A percentile compares a stretch with the other conserved stretches of the same genome.
These are phyloP conservation scores for Starmerella lactis-condensi DNA, from an alignment of 805 yeast genomes.

Conservation along the genomic window DNA sequence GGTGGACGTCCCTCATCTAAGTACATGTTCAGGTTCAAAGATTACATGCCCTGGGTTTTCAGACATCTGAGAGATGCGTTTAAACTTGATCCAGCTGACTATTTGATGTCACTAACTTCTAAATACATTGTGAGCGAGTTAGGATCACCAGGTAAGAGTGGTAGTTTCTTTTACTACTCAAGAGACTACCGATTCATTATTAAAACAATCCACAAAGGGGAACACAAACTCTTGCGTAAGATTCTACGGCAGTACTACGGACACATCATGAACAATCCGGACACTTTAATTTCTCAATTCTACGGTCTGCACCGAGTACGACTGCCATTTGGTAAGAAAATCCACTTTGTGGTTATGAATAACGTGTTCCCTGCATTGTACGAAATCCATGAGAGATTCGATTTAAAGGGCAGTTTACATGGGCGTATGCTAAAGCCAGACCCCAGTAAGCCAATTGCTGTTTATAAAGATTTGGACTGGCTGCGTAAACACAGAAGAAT, in stretches of 20 bases:
- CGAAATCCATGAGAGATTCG: slow-evolving; percentile 69
- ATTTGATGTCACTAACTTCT: slow-evolving; percentile 77
- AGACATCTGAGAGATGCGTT: slow-evolving; percentile 63
- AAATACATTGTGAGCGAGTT: slow-evolving; percentile 79
- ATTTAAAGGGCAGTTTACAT: slow-evolving; percentile 80
- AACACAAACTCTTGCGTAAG: slow-evolving; percentile 63
- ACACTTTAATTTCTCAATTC: slow-evolving; percentile 82
- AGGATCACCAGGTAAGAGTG: slow-evolving; percentile 93
- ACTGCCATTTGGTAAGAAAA: slow-evolving; percentile 65
- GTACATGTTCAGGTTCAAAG: slow-evolving; percentile 91
- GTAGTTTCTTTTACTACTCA: slow-evolving; percentile 88
- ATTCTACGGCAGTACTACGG: slow-evolving; percentile 57
- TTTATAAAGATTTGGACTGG: slow-evolving; percentile 82
- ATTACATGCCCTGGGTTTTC: slow-evolving; percentile 86
- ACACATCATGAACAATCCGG: slow-evolving; percentile 69
- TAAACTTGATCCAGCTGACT: slow-evolving; percentile 90
- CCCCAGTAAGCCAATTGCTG: slow-evolving; percentile 22
- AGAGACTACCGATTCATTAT: slow-evolving; percentile 86
- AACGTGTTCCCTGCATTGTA: slow-evolving; percentile 87
- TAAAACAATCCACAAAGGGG: slow-evolving; percentile 86
- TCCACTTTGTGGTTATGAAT: slow-evolving; percentile 91
- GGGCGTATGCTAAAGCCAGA: slow-evolving; percentile 35
- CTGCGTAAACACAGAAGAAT: slow-evolving; percentile 44
- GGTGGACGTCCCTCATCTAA: slow-evolving; percentile 83
- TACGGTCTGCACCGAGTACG: slow-evolving; percentile 89